Evolutionary conservation across 495 filamentous ascomycete genomes (phyloP), one percentile per base, ranked within the genome.

Genomic region (Melanomma pulvis-pyrius): DNA sequence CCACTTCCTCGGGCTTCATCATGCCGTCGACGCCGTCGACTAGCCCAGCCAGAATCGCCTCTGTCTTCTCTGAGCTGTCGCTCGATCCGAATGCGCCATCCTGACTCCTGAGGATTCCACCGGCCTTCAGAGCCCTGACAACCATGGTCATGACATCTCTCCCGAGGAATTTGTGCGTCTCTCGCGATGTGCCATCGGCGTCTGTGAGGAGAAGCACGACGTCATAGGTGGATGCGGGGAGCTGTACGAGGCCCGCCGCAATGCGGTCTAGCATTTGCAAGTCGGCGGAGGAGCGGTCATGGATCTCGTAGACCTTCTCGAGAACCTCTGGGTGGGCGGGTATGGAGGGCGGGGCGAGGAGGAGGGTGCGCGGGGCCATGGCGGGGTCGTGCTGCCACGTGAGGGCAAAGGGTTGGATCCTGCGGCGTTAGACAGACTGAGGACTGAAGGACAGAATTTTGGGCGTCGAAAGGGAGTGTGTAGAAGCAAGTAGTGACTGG

Each of bases 221-320:
- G 72, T 96, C 90, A 81, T 98, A 98, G 56, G 89, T 91, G 26
- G 83, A 74, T 13, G 82, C 61, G 1, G 94, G 91, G 4, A 99
- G 87, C 3, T 85, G 76, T 54, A 94, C 90, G 44, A 97, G 83
- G 55, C 91, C 92, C 41, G 90, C 83, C 0, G 91, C 87, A 19
- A 99, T 84, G 30, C 94, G 92, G 79, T 99, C 94, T 59, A 99
- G 90, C 94, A 99, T 99, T 74, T 98, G 96, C 41, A 99, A 82
- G 74, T 99, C 94, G 52, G 92, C 92, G 34, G 82, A 78, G 60
- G 80, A 76, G 71, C 91, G 89, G 74, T 91, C 85, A 77, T 90
- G 85, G 39, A 86, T 80, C 25, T 80, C 80, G 68, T 88, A 82
- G 34, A 87, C 74, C 34, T 73, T 76, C 41, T 85, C 76, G 51